Base-by-base conservation (phyloP, 208 protist species). In the Leishmania tropica region DNA sequence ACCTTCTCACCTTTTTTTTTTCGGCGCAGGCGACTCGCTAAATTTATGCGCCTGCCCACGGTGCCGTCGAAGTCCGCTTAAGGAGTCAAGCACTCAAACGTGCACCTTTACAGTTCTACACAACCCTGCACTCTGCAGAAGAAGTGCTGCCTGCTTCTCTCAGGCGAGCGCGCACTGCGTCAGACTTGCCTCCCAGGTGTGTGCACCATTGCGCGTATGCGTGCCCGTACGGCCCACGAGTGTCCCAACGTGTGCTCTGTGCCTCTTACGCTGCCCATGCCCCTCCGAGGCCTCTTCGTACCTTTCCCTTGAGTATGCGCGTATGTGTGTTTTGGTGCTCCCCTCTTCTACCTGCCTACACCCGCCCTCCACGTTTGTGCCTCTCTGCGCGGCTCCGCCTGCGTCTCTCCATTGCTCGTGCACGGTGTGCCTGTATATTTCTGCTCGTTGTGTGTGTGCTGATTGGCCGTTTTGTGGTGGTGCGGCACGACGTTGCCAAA, bases 391-490 rank as follows among this genome's bases (percentile, higher is more conserved):
- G 21, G 10, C 70, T 54, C n/a, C 17, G 11, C 28, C 28, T 76
- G 74, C 17, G 15, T 73, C 56, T 28, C 28, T 68, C 58, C 54
- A 56, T 80, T 74, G 24, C 31, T 45, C 28, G 17, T 24, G 40
- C 51, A 51, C 75, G 53, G 67, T 60, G 7, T 31, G n/a, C 11
- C 65, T 77, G 3, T 37, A 11, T 56, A n/a, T 58, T 42, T 74
- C 45, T 70, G 45, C 67, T 37, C 21, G 78, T 4, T 58, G 10
- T n/a, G 48, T 76, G 75, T 47, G 28, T 81, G 80, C 48, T 37
- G 48, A 3, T 45, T 80, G 60, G 45, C 7, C 24, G 19, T 31
- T 5, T n/a, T 31, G 56, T 62, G 56, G 24, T 62, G 56, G 24
- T 24, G 56, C 56, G 56, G 24, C 56, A 31, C 56, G 56, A n/a